Evolutionary conservation across 371 early-diverging fungal species (phyloP).

Genomic region (Lichtheimia ornata): DNA sequence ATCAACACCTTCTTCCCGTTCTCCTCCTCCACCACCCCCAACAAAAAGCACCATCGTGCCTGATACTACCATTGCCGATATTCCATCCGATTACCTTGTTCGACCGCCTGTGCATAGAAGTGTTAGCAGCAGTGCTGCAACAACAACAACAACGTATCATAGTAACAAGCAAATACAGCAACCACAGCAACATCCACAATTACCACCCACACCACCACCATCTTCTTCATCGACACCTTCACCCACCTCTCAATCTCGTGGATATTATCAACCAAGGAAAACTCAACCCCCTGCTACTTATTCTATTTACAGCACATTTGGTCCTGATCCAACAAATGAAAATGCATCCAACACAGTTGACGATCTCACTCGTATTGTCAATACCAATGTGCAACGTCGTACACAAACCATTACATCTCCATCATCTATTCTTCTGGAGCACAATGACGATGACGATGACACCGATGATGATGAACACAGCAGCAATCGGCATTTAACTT

Average conservation of each 20-base stretch:
- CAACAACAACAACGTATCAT: not conserved
- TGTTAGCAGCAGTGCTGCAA: no score
- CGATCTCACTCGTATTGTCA: slow-evolving; percentile 13
- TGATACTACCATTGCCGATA: not conserved
- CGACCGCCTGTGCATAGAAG: slow-evolving; percentile 1
- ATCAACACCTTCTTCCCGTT: no score
- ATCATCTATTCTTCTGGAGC: not conserved
- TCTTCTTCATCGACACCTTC: slow-evolving; percentile 18
- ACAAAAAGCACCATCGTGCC: not conserved
- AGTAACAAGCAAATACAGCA: slow-evolving; percentile 5
- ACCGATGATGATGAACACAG: not conserved
- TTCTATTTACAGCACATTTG: slow-evolving; percentile 44
- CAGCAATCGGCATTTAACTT: not conserved
- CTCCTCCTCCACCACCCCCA: not conserved
- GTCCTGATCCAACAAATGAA: slow-evolving; percentile 20
- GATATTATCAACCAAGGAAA: slow-evolving; percentile 2
- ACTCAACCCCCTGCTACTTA: slow-evolving; percentile 21
- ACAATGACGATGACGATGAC: not conserved
- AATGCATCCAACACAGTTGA: not conserved
- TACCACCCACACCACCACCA: slow-evolving; percentile 24
- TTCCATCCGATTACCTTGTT: slow-evolving; percentile 1
- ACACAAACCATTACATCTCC: slow-evolving; percentile 9
- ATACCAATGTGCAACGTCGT: slow-evolving; percentile 23
- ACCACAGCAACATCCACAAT: not conserved
- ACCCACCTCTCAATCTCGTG: no score